Percentiles rank a stretch among this genome's conserved stretches.
Evolutionary conservation across 208 protist genomes (phyloP).

Genomic region (Leishmania martiniquensis): DNA sequence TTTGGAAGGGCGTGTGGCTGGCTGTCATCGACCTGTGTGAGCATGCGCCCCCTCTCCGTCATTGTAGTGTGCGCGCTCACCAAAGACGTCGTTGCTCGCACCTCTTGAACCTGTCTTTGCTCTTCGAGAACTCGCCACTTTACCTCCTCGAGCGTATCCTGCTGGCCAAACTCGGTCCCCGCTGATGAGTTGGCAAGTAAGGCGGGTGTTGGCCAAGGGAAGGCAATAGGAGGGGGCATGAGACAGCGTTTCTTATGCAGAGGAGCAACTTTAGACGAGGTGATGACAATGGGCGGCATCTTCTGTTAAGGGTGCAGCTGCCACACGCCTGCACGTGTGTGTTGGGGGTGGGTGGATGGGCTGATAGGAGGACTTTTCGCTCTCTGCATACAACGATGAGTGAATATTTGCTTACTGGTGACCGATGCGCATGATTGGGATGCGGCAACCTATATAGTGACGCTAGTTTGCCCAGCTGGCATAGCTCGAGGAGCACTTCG

Average conservation of each 20-base stretch:
- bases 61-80: neutral
- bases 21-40: neutral
- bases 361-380: neutral
- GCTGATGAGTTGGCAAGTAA: neutral
- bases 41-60: neutral
- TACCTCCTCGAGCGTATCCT: neutral
- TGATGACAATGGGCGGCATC: neutral
- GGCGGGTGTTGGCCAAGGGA: neutral
- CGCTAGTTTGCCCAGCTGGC: neutral
- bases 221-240: too few species aligned
- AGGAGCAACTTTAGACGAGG: neutral
- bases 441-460: neutral
- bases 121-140: neutral
- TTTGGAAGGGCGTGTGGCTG: neutral
- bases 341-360: too few species aligned
- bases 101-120: conserved; percentile 28
- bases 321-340: too few species aligned
- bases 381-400: neutral
- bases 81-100: neutral
- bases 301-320: neutral
- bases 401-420: neutral
- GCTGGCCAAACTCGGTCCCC: neutral
- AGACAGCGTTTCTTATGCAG: too few species aligned
- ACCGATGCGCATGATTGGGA: neutral
- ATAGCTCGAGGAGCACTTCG: neutral